Evolutionary conservation across 2,329 filamentous ascomycete genomes (phyloP), one percentile per base, ranked within the genome.

Genomic region (Ascosphaera aggregata): DNA sequence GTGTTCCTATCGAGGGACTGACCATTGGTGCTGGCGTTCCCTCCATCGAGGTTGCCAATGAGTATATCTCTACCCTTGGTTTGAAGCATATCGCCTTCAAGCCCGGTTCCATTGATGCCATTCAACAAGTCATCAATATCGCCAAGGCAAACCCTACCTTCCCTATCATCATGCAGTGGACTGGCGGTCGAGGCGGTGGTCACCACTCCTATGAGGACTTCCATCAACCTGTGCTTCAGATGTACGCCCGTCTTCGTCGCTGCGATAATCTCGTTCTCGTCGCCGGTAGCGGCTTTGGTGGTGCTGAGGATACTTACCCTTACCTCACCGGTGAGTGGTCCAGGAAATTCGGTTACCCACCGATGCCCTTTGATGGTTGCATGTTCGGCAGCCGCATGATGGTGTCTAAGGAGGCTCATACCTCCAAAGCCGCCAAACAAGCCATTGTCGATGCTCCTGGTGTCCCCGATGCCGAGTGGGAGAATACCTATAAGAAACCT

Each of bases 171-270:
- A 64, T 93, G 44, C 85, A 94, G 60, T 94, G 85, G 85, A 94
- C 85, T 43, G 85, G 85, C 53, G 85, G 85, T 32, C 78, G 85
- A 59, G 85, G 84, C 47, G 85, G 85, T 62, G 85, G 85, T 41
- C 85, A 93, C 57, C 85, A 94, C 62, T 93, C 84, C 1, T 92
- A 76, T 45, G 85, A 94, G 56, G 85, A 94, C 56, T 93, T 94
- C 67, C 85, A 93, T 57, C 76, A 85, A 51, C 85, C 85, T 3
- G 76, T 94, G 35, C 64, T 94, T 5, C 75, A 81, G 50, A 91
- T 92, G 80, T 94, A 94, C 55, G 72, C 75, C 47, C 76, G 84
- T 41, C 84, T 94, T 46, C 73, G 85, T 52, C 74, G 81, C 52
- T 78, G 77, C 46, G 69, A 79, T 47, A 94, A 94, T 61, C 75